Conservation (phyloP, 352 stramenopile species). For the Globisporangium acanthophoron region DNA sequence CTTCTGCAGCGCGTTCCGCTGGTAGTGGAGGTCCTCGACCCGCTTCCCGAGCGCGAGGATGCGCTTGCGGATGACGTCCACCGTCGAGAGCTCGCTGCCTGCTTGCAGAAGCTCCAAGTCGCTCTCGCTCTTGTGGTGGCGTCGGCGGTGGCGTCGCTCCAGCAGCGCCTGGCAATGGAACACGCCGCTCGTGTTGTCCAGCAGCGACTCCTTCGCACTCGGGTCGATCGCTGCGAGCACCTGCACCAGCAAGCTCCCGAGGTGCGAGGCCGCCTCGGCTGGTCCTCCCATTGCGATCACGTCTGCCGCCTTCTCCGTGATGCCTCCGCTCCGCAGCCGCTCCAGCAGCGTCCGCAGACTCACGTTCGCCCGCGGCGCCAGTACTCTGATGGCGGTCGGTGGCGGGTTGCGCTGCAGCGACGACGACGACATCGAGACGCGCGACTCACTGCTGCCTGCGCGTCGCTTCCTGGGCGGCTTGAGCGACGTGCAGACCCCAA, state of each 20-base stretch:
- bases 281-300: conserved; percentile 15
- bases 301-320: conserved; percentile 27
- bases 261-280: conserved; percentile 6
- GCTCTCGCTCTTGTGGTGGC: conserved; percentile 5
- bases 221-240: conserved; percentile 44
- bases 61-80: conserved; percentile 49
- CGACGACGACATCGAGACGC: not conserved
- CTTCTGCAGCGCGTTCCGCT: conserved; percentile 64
- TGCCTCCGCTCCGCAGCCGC: conserved; percentile 27
- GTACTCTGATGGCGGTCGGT: conserved; percentile 45
- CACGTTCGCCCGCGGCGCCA: conserved; percentile 22
- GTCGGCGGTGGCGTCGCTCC: conserved; percentile 19
- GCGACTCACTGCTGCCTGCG: not conserved
- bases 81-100: conserved; percentile 15
- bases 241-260: conserved; percentile 35
- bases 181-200: conserved; percentile 30
- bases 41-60: conserved; percentile 59
- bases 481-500: conserved; percentile 36
- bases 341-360: conserved; percentile 28
- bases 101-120: conserved; percentile 2
- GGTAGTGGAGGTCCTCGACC: conserved; percentile 64
- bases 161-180: conserved; percentile 57
- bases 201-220: conserved; percentile 25
- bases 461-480: conserved; percentile 21
- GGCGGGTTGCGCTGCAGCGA: conserved; percentile 13